Base-by-base conservation (phyloP, 2,329 filamentous ascomycete species). In the Xylaria sp. region DNA sequence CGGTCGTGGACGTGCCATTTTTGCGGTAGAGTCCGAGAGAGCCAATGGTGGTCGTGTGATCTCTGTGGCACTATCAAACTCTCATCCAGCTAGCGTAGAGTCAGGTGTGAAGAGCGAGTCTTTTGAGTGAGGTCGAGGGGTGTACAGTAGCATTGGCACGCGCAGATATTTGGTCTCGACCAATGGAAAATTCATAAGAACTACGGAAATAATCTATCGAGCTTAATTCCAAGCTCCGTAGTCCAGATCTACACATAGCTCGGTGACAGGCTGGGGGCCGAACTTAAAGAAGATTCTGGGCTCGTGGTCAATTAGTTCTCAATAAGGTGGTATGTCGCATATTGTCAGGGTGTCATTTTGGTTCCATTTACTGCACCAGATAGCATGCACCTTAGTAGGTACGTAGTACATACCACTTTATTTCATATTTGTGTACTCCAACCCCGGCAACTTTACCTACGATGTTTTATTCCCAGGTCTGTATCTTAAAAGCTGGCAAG, bases 11-110 rank as follows among this genome's bases (percentile, higher is more conserved):
- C 78, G 36, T 89, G 87, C 69, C 81, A 79, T 17, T 80, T 81
- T 61, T 89, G 87, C 69, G 82, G 81, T 9, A 84, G 80, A 1
- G 74, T 78, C 29, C 85, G 87, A 79, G 84, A 87, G 63, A 77
- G 79, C 50, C 80, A 83, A 69, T 88, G 85, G 84, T 88, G 86
- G 86, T 85, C 82, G 27, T 89, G 87, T 70, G 82, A 82, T 20
- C 76, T 80, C 2, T 89, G 87, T 73, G 85, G 85, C 1, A 81
- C 77, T 69, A 82, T 88, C 77, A 88, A 87, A 76, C 57, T 63
- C 9, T 56, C 66, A 17, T 74, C 72, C 25, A 69, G 67, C 33
- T 71, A 65, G 55, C 44, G 33, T 50, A 27, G 17, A 27, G 3
- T n/a, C 10, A 47, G 17, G 2, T 1, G 1, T 38, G 38, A 20